Conservation (phyloP, 2,329 filamentous ascomycete species). For the Epichloe glyceriae region DNA sequence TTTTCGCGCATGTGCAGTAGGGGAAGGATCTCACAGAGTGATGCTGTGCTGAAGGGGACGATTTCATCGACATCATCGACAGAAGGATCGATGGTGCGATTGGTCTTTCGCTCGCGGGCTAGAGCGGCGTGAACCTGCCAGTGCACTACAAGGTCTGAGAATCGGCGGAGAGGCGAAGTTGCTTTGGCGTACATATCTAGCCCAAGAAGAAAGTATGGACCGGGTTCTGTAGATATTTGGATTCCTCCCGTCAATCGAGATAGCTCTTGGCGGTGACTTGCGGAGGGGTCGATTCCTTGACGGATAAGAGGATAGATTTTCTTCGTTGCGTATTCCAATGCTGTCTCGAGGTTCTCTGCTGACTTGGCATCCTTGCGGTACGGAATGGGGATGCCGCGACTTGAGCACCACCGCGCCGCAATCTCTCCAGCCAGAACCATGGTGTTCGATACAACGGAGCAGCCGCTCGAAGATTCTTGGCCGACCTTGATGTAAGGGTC, state of each 20-base stretch:
- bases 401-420: constrained; percentile 46
- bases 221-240: constrained; percentile 38
- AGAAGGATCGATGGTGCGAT: constrained; percentile 13
- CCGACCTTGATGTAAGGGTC: constrained; percentile 37
- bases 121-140: constrained; percentile 54
- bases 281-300: constrained; percentile 20
- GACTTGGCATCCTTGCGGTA: constrained; percentile 39
- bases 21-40: constrained; percentile 33
- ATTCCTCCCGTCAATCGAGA: constrained; percentile 30
- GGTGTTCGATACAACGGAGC: constrained; percentile 23
- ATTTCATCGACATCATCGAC: constrained; percentile 20
- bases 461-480: constrained; percentile 17
- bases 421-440: constrained; percentile 53
- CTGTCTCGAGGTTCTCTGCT: constrained; percentile 21
- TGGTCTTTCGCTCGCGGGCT: constrained; percentile 26
- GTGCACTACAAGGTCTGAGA: constrained; percentile 48
- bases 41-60: constrained; percentile 31
- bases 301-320: constrained; percentile 22
- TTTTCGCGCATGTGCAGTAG: constrained; percentile 40
- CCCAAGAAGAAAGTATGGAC: constrained; percentile 44
- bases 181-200: constrained; percentile 48
- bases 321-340: constrained; percentile 23
- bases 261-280: constrained; percentile 17
- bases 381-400: constrained; percentile 44
- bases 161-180: constrained; percentile 55